Evolutionary conservation across 345 rosid genomes (phyloP).

Genomic region (Orychophragmus violaceus): DNA sequence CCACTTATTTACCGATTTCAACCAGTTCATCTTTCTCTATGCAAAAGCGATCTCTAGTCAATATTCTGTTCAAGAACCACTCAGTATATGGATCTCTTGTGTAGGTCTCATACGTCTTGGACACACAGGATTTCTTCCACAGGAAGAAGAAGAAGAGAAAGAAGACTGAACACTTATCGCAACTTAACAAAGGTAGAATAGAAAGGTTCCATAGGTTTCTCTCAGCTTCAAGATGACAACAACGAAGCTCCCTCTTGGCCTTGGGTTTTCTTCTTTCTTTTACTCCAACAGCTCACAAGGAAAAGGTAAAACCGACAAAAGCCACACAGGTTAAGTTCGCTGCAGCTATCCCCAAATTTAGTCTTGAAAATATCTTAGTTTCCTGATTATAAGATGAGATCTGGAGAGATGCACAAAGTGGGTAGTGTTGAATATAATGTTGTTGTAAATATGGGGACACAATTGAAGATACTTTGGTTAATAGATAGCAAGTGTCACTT

Average conservation of each 20-base stretch:
- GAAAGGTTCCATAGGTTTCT: too few species aligned
- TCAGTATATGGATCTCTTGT: not conserved
- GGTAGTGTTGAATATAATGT: too few species aligned
- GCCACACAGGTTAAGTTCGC: not conserved
- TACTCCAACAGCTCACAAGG: constrained; percentile 4
- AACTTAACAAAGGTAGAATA: constrained; percentile 31
- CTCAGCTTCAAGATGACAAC: too few species aligned
- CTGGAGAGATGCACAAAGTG: not conserved
- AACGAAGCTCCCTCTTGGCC: not conserved
- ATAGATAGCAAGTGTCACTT: too few species aligned
- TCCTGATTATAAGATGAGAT: constrained; percentile 1
- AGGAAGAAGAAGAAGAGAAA: constrained; percentile 30
- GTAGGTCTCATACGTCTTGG: constrained; percentile 50
- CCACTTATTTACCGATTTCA: not conserved
- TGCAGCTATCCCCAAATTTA: not conserved
- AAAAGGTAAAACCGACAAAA: not conserved
- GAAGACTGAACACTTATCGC: constrained; percentile 12
- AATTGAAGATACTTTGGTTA: not conserved
- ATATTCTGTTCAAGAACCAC: not conserved
- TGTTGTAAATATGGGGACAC: constrained; percentile 12
- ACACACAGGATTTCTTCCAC: too few species aligned
- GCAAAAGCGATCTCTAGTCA: not conserved
- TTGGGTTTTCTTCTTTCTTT: not conserved
- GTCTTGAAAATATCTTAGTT: not conserved
- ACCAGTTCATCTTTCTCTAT: not conserved